Evolutionary conservation across 176 grass and related monocot species (phyloP).

Genomic region (Avena atlantica): DNA sequence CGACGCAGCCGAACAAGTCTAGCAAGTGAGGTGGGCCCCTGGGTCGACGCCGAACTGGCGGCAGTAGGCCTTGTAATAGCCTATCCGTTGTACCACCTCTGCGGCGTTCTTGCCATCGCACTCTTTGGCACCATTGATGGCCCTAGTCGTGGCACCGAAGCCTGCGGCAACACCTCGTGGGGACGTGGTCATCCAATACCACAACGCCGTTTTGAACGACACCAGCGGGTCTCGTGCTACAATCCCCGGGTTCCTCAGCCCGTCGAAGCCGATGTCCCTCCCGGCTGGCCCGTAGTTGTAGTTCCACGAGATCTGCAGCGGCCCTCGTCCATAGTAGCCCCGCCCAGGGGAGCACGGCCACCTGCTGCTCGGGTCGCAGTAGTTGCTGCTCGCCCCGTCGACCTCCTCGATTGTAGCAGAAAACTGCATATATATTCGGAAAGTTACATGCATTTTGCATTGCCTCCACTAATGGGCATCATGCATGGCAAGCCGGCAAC

Average conservation of each 20-base stretch:
- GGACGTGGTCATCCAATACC: slow-evolving; percentile 81
- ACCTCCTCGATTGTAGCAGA: slow-evolving; percentile 95
- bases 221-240: slow-evolving; percentile 38
- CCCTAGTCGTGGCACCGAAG: slow-evolving; percentile 61
- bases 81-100: slow-evolving; percentile 31
- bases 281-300: slow-evolving; percentile 88
- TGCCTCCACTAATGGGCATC: too few relatives aligned
- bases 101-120: slow-evolving; percentile 56
- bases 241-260: slow-evolving; percentile 50
- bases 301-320: slow-evolving; percentile 87
- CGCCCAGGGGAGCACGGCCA: slow-evolving; percentile 69
- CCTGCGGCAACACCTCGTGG: slow-evolving; percentile 52
- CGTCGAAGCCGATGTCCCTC: slow-evolving; percentile 34
- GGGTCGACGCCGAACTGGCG: slow-evolving; percentile 71
- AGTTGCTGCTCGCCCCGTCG: slow-evolving; percentile 63
- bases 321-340: slow-evolving; percentile 76
- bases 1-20: background rate
- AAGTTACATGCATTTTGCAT: too few relatives aligned
- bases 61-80: slow-evolving; percentile 64
- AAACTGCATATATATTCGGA: background rate
- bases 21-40: slow-evolving; percentile 59
- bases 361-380: slow-evolving; percentile 61
- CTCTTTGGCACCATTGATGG: slow-evolving; percentile 57
- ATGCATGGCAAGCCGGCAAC: background rate
- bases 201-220: slow-evolving; percentile 74